phyloP scores from a whole-genome alignment of 2,329 filamentous ascomycete genomes.

The Nemania serpens region DNA sequence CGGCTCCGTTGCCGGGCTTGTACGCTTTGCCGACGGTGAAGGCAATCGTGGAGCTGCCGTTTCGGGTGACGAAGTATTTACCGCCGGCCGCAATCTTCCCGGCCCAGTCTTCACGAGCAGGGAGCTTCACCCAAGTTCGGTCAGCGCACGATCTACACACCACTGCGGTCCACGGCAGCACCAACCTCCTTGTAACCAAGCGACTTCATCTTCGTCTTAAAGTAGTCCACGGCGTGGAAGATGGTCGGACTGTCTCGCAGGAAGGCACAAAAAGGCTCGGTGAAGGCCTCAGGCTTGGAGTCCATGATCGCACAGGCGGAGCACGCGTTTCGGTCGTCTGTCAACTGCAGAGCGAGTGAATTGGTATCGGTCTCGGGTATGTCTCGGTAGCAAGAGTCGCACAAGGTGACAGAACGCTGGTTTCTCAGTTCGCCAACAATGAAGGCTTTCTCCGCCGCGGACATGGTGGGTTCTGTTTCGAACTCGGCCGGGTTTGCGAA shows the following conservation, averaged over 20 bases:
- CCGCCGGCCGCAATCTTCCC: slow-evolving; percentile 74
- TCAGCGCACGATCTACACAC: slow-evolving; percentile 11
- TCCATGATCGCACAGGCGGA: slow-evolving; percentile 32
- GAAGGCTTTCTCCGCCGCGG: slow-evolving; percentile 36
- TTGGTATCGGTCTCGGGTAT: slow-evolving; percentile 41
- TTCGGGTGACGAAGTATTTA: slow-evolving; percentile 87
- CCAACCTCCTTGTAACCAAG: slow-evolving; percentile 74
- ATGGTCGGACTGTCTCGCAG: slow-evolving; percentile 89
- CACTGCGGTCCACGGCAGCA: slow-evolving; percentile 8
- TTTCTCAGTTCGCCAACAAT: slow-evolving; percentile 34
- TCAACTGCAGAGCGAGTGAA: slow-evolving; percentile 26
- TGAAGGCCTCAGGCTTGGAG: slow-evolving; percentile 66
- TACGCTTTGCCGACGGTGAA: slow-evolving; percentile 84
- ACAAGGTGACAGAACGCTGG: slow-evolving; percentile 28
- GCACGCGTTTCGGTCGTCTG: slow-evolving; percentile 28
- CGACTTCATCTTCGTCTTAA: slow-evolving; percentile 71
- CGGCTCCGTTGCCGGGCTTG: slow-evolving; percentile 81
- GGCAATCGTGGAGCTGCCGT: slow-evolving; percentile 82
- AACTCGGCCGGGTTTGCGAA: slow-evolving; percentile 39
- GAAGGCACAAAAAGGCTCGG: slow-evolving; percentile 84
- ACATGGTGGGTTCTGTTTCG: slow-evolving; percentile 30
- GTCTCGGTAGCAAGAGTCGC: slow-evolving; percentile 35
- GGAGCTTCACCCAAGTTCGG: slow-evolving; percentile 55
- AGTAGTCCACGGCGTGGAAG: slow-evolving; percentile 85
- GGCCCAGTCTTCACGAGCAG: slow-evolving; percentile 78